Percentiles rank a stretch among this genome's conserved stretches.
These are phyloP conservation scores for Cochlearia excelsa DNA, from an alignment of 345 rosid genomes.

Conservation along the genomic window DNA sequence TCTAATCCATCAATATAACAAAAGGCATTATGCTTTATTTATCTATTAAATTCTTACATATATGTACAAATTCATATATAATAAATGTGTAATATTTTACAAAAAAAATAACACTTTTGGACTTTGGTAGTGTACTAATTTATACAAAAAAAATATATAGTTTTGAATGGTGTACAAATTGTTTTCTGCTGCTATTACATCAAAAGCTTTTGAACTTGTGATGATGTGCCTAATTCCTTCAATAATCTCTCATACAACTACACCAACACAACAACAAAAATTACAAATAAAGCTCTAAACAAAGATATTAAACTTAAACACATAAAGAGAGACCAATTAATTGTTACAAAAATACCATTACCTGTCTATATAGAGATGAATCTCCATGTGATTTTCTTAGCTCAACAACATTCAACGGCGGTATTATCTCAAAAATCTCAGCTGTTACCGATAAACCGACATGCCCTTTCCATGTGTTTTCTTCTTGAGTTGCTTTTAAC, in stretches of 20 bases:
- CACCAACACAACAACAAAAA: constrained; percentile 22
- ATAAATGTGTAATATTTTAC: no score
- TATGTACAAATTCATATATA: no score
- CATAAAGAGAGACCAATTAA: background rate
- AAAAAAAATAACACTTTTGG: no score
- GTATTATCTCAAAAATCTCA: constrained; percentile 77
- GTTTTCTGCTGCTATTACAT: constrained; percentile 5
- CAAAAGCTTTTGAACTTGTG: constrained; percentile 16
- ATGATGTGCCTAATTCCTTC: constrained; percentile 49
- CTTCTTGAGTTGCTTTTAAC: constrained; percentile 69
- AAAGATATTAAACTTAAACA: background rate
- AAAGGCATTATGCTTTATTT: no score
- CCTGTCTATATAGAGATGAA: constrained; percentile 72
- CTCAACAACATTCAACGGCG: constrained; percentile 69
- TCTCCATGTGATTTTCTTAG: constrained; percentile 70
- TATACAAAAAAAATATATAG: no score
- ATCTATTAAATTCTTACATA: no score
- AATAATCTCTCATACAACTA: constrained; percentile 69
- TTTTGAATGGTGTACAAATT: no score
- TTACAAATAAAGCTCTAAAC: background rate
- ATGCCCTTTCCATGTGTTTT: constrained; percentile 29
- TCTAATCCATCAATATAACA: no score
- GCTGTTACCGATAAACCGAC: constrained; percentile 56
- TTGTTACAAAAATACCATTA: constrained; percentile 18
- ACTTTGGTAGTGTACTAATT: no score